Conservation (phyloP, 108 stramenopile genomes). For the Schizochytrium sp. region DNA sequence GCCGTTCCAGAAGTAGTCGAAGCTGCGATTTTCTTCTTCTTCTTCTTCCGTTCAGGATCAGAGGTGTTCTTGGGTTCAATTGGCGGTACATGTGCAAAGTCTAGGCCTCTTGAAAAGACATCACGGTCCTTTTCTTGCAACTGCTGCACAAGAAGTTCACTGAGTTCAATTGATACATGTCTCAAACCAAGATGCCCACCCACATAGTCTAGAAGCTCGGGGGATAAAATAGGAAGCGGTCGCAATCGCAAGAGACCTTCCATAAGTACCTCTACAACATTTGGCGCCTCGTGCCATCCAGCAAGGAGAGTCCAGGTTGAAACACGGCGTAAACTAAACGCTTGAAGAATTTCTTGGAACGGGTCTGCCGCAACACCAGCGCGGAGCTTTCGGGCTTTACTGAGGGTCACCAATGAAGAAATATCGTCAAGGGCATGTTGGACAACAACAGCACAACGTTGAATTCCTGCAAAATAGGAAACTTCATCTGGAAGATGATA, state of each 20-base stretch:
- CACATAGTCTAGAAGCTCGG: slow-evolving; percentile 8
- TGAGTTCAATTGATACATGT: not conserved
- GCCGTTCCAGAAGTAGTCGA: not conserved
- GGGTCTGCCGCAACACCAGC: slow-evolving; percentile 13
- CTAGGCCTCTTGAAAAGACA: not conserved
- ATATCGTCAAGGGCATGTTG: slow-evolving; percentile 51
- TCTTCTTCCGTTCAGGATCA: not conserved
- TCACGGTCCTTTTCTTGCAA: not conserved
- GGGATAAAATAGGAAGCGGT: slow-evolving; percentile 1
- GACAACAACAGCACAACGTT: slow-evolving; percentile 29
- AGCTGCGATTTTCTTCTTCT: not conserved
- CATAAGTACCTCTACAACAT: not conserved
- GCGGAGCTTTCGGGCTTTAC: slow-evolving; percentile 6
- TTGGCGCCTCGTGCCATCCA: slow-evolving; percentile 26
- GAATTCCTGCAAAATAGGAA: slow-evolving; percentile 25
- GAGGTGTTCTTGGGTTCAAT: too few species aligned
- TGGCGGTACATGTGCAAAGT: too few species aligned
- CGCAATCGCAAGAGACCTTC: slow-evolving; percentile 28
- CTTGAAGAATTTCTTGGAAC: slow-evolving; percentile 8
- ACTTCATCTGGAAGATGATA: slow-evolving; percentile 21
- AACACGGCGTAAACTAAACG: not conserved
- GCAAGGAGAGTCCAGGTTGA: slow-evolving; percentile 30
- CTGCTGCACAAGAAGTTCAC: not conserved
- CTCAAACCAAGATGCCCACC: not conserved
- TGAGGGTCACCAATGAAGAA: not conserved